Base-by-base conservation (phyloP, 441 rosid species). In the Theobroma grandiflorum region DNA sequence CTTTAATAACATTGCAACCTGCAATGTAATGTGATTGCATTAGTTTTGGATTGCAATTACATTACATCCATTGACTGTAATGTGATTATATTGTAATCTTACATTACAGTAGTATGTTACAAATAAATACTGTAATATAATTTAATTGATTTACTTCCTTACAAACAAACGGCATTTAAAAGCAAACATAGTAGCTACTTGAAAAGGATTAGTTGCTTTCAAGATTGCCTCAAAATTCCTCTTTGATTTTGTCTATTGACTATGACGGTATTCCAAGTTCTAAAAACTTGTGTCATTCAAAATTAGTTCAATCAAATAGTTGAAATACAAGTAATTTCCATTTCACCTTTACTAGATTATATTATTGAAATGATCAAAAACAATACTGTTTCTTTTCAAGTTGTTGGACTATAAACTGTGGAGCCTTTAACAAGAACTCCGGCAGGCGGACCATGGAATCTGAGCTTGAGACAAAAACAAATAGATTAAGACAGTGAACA, bases 171-270 rank as follows among this genome's bases (percentile, higher is more conserved):
- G n/a, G n/a, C n/a, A 64, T 49, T 42, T 72, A 52, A 70, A 47
- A 62, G 45, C 57, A 52, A 50, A 62, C 66, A 80, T 40, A 71
- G 31, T 77, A 75, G 57, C 74, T 16, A 6, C 66, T 47, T 74
- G 31, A 57, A 59, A 82, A 77, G 14, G 71, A 49, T 16, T 66
- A 22, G 47, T 68, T 68, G 35, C 16, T 42, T 6, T 67, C 72
- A 9, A 67, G 14, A 43, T 4, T 16, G 31, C 26, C 33, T 7
- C 14, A 66, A 1, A 65, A 15, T 38, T n/a, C 8, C 26, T 40
- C 31, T 40, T 10, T 40, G 22, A 3, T 67, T 40, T 67, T 58
- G 63, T 58, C 63, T 58, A 14, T 58, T 8, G 35, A 26, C 42
- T 59, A 9, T 10, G 37, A 3, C 31, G 7, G 65, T 31, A 61